Percentiles rank a stretch among this genome's conserved stretches.
phyloP scores from a whole-genome alignment of 352 stramenopile species.

The Phytophthora fragariae region DNA sequence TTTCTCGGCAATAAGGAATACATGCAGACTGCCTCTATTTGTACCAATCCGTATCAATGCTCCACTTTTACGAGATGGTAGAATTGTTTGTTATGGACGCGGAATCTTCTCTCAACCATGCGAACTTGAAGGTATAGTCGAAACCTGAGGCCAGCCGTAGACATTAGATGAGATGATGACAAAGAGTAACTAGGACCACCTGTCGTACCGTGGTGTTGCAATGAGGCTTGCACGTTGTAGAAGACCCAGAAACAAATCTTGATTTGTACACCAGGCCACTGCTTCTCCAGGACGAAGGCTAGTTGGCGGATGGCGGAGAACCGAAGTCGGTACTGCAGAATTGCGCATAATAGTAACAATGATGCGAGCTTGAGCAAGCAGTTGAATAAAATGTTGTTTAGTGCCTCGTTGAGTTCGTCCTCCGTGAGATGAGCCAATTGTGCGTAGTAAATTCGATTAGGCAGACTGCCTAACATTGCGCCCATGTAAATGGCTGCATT shows the following conservation, averaged over 20 bases:
- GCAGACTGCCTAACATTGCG: constrained; percentile 7
- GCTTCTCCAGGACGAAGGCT: constrained; percentile 40
- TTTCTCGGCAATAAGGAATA: not conserved
- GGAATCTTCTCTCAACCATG: constrained; percentile 17
- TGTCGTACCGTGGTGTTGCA: constrained; percentile 30
- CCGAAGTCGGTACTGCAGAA: constrained; percentile 1
- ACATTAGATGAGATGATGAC: not conserved
- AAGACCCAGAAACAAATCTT: constrained; percentile 25
- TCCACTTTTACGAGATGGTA: not conserved
- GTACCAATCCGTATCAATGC: too few species aligned
- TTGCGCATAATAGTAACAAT: not conserved
- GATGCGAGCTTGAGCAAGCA: constrained; percentile 4
- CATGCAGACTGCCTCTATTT: too few species aligned
- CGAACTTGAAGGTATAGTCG: constrained; percentile 34
- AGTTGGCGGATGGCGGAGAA: constrained; percentile 32
- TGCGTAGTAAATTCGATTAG: constrained; percentile 10
- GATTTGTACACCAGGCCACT: constrained; percentile 30
- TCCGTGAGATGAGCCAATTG: constrained; percentile 5
- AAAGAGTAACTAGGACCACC: not conserved
- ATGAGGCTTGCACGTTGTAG: not conserved
- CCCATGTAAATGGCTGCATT: constrained; percentile 8
- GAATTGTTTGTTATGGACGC: not conserved
- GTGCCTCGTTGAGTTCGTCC: not conserved
- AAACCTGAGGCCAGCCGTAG: constrained; percentile 10
- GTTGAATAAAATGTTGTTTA: constrained; percentile 13